Base-by-base conservation (phyloP, 352 stramenopile species). In the Sclerospora graminicola region DNA sequence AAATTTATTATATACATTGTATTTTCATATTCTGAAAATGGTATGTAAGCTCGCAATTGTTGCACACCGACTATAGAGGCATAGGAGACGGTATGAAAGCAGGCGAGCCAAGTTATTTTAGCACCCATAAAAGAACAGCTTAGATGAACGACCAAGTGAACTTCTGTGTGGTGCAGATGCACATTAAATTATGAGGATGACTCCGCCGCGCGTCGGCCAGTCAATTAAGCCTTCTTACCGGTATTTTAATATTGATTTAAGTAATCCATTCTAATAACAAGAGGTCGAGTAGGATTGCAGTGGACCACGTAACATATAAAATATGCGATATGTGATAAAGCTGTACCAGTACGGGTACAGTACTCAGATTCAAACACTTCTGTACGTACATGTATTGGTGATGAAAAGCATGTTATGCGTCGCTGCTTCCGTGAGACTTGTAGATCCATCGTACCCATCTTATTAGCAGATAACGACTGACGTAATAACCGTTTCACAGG, bases 161-260 rank as follows among this genome's bases (percentile, higher is more conserved):
- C 64, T 67, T 80, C 67, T 80, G 67, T 80, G 67, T 60, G 64
- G 61, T 71, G 67, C 53, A 2, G 15, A n/a, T n/a, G n/a, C n/a
- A n/a, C n/a, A n/a, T n/a, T n/a, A n/a, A n/a, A n/a, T n/a, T n/a
- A n/a, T n/a, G n/a, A n/a, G n/a, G n/a, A n/a, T n/a, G n/a, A n/a
- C n/a, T n/a, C n/a, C n/a, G n/a, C n/a, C 29, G 30, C 44, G 44
- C 31, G 50, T 48, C 29, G 9, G 13, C 43, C 48, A 51, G 20
- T 40, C 41, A 45, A 9, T 13, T n/a, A n/a, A 11, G 32, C 15
- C 38, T 34, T 32, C n/a, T 46, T 20, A 20, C 23, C n/a, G n/a
- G n/a, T n/a, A n/a, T n/a, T 57, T 42, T 3, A 26, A 6, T 26
- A 3, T 26, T 26, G 21, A 26, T 26, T 6, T 7, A 26, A 26